Percentiles rank a stretch among this genome's conserved stretches.
phyloP scores from a whole-genome alignment of 2,329 filamentous ascomycete species.

The Neocatenulostroma microsporum region DNA sequence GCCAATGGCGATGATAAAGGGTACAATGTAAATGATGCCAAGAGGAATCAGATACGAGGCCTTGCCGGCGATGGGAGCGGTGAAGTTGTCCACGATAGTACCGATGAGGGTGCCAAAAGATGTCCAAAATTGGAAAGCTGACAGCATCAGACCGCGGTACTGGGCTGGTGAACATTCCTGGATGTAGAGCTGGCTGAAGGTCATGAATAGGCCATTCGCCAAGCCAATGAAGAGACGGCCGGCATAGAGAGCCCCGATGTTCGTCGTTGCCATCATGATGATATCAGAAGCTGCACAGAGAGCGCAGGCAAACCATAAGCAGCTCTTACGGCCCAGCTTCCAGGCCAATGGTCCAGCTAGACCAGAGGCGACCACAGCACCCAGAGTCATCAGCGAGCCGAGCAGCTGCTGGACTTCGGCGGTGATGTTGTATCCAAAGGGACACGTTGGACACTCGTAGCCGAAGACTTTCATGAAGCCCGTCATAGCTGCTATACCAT shows the following conservation, averaged over 20 bases:
- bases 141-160: conserved; percentile 43
- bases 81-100: conserved; percentile 48
- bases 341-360: conserved; percentile 34
- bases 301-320: conserved; percentile 43
- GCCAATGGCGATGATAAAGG: conserved; percentile 39
- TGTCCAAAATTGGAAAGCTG: conserved; percentile 43
- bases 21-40: conserved; percentile 48
- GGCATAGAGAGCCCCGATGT: conserved; percentile 48
- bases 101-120: conserved; percentile 41
- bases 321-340: conserved; percentile 38
- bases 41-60: conserved; percentile 42
- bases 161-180: conserved; percentile 46
- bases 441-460: conserved; percentile 20
- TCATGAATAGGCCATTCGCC: conserved; percentile 53
- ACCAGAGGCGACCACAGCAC: conserved; percentile 38
- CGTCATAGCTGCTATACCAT: conserved; percentile 8
- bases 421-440: conserved; percentile 28
- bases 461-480: conserved; percentile 24
- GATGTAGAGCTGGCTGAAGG: conserved; percentile 45
- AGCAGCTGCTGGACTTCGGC: conserved; percentile 39
- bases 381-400: conserved; percentile 40
- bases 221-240: conserved; percentile 50
- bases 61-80: conserved; percentile 22
- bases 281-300: conserved; percentile 46
- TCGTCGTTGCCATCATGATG: conserved; percentile 51